Evolutionary conservation across 345 rosid species (phyloP), one percentile per base, ranked within the genome.

Genomic region (Populus simonii): DNA sequence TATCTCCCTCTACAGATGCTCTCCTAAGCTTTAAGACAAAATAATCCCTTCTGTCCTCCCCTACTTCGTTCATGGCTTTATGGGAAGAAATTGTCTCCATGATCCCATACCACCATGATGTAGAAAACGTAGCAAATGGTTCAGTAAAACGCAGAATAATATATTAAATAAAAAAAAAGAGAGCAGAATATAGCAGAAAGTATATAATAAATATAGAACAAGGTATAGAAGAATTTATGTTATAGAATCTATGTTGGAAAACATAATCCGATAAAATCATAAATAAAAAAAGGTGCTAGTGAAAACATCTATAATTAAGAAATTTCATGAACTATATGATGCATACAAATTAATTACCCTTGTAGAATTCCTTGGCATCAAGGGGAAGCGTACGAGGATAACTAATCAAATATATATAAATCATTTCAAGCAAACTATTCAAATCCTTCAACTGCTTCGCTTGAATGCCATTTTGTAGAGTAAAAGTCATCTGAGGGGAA

Each of bases 81-180:
- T 71, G 67, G 25, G 53, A 71, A 78, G 78, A 79, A 83, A 36
- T 31, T 71, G 79, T 61, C 75, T 69, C 72, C 84, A 69, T 17
- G 47, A 35, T 63, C 76, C 65, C 71, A 63, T 47, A 16, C 39
- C 31, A 36, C 0, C 27, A 23, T 49, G 11, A 35, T 31, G 45
- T 13, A 51, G 41, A 10, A 18, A 66, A n/a, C n/a, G 51, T 18
- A 47, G 41, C 22, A 23, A 38, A 16, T 1, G 7, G 45, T 41
- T 41, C 45, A 3, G 45, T 2, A 41, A 2, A 41, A 9, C 45
- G 45, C 13, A 10, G 13, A 10, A 10, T 41, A 41, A 41, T 41
- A 41, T 41, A 41, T 41, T 41, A 41, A 9, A 41, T 9, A 41
- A 10, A 41, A 10, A 41, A 41, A 39, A 39, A 39, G 0, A 41